These are phyloP conservation scores for Ceratocystis eucalypticola DNA, from an alignment of 2,329 filamentous ascomycete genomes.

Conservation along the genomic window DNA sequence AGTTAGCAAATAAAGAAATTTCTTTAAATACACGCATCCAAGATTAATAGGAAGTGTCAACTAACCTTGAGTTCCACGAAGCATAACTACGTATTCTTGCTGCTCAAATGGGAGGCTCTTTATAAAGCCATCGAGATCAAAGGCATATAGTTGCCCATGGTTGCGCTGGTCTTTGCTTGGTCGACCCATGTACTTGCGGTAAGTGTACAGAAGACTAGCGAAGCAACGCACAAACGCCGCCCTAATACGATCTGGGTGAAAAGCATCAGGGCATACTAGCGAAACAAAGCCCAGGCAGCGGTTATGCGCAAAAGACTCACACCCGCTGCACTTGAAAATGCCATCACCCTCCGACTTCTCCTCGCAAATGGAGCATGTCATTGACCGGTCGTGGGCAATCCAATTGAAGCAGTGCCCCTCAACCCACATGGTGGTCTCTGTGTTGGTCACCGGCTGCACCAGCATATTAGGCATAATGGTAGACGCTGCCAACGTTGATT, in stretches of 20 bases:
- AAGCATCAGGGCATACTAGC: slow-evolving; percentile 49
- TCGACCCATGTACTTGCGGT: slow-evolving; percentile 48
- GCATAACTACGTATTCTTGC: slow-evolving; percentile 49
- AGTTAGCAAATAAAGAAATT: neutral
- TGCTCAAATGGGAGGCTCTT: slow-evolving; percentile 52
- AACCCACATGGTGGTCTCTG: slow-evolving; percentile 68
- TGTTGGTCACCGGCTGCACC: slow-evolving; percentile 64
- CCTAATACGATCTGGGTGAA: slow-evolving; percentile 47
- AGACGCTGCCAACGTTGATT: slow-evolving; percentile 72
- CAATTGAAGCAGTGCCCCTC: slow-evolving; percentile 72
- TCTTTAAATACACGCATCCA: neutral
- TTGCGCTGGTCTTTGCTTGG: slow-evolving; percentile 47
- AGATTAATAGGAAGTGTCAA: neutral
- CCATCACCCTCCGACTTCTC: slow-evolving; percentile 60
- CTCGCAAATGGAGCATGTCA: slow-evolving; percentile 60
- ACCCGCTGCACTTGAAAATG: slow-evolving; percentile 60
- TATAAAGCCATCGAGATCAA: slow-evolving; percentile 53
- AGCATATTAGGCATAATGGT: slow-evolving; percentile 79
- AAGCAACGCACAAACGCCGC: slow-evolving; percentile 52
- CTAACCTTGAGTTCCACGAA: slow-evolving; percentile 54
- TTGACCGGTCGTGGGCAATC: slow-evolving; percentile 41
- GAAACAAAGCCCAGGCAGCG: slow-evolving; percentile 49
- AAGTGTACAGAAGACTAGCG: slow-evolving; percentile 53
- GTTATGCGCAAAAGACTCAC: slow-evolving; percentile 42
- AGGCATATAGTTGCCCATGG: slow-evolving; percentile 46